Evolutionary conservation across 163 green algal genomes (phyloP), one percentile per base, ranked within the genome.

Genomic region (Coccomyxa subellipsoidea): DNA sequence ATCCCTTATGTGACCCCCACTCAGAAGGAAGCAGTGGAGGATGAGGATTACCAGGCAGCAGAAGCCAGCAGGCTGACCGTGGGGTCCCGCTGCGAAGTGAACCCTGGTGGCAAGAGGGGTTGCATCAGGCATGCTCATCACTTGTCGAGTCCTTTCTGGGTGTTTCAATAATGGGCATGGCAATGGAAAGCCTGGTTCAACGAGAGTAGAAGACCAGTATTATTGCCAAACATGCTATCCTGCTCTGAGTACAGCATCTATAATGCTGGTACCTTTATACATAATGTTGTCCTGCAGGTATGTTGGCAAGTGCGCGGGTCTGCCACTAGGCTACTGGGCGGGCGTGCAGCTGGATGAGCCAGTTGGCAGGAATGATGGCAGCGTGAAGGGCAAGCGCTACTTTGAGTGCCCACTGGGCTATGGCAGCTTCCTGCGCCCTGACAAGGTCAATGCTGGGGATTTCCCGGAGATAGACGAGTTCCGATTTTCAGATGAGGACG

Each of bases 281-380:
- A 8, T 59, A 12, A 59, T 8, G 5, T 18, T 59, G 47, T 59
- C 40, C 8, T 34, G 31, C 82, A 92, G 86, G 77, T 98, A 91
- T 85, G 94, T 99, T 25, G 96, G 96, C 23, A 87, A 86, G 25
- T 83, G 83, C 73, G 84, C 94, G 40, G 92, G 91, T 34, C 88
- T 99, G 78, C 93, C 94, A 4, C 78, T 85, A 38, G 97, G 97
- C 2, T 97, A 83, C 31, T 99, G 97, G 97, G 89, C 98, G 25
- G 97, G 97, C 31, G 91, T 99, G 10, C 82, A 94, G 78, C 98
- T 97, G 78, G 97, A 99, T 83, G 97, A 99, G 89, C 97, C 97
- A 23, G 85, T 98, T 53, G 97, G 97, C 7, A 98, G 98, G 85
- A 96, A 98, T 79, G 94, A 99, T 88, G 97, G 97, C 36, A 91